These are phyloP conservation scores for Sequoia sempervirens DNA, from an alignment of 75 land plant species.

Conservation along the genomic window DNA sequence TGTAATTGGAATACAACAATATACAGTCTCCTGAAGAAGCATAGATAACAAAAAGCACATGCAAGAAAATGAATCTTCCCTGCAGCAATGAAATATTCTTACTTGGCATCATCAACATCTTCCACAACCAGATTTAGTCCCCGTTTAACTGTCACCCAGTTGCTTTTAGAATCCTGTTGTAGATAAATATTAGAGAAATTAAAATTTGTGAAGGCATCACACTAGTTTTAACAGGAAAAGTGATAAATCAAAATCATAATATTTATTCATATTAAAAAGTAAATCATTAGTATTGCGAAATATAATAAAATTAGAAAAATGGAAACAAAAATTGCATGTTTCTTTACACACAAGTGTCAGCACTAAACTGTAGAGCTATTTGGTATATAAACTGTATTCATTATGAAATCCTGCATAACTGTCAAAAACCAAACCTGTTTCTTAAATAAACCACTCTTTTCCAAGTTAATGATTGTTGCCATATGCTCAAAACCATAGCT, in stretches of 20 bases:
- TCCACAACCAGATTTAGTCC: slow-evolving; percentile 74
- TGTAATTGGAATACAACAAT: neutral
- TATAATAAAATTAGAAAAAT: neutral
- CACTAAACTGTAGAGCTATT: neutral
- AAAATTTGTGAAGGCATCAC: neutral
- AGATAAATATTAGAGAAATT: neutral
- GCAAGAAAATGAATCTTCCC: neutral
- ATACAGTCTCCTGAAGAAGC: neutral
- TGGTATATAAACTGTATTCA: neutral
- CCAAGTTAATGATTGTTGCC: slow-evolving; percentile 71
- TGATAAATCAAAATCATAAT: neutral
- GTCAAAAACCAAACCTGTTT: slow-evolving; percentile 52
- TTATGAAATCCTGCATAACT: slow-evolving; percentile 1
- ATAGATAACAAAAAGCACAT: neutral
- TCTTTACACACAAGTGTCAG: neutral
- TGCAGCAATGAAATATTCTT: slow-evolving; percentile 11
- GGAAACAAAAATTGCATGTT: neutral
- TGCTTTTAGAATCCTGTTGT: slow-evolving; percentile 78
- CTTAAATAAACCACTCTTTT: slow-evolving; percentile 79
- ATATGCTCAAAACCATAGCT: slow-evolving; percentile 98
- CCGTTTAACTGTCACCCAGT: slow-evolving; percentile 64
- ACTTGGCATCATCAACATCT: slow-evolving; percentile 87
- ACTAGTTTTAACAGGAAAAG: neutral
- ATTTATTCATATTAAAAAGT: neutral
- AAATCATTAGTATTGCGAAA: neutral